Conservation (phyloP, 2,329 filamentous ascomycete genomes). For the Clonostachys solani region DNA sequence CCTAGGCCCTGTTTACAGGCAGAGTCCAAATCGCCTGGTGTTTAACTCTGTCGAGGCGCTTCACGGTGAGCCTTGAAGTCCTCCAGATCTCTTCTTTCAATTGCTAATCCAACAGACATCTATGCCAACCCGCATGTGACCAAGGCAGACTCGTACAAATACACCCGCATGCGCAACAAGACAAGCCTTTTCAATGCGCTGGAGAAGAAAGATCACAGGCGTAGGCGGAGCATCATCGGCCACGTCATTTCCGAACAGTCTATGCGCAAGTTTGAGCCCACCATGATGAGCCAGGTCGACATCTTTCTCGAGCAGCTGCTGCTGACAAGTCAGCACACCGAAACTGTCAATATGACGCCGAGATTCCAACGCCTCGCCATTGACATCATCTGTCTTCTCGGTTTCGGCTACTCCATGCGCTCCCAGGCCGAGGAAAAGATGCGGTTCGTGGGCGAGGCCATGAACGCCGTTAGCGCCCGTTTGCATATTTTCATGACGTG, state of each 20-base stretch:
- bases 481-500: constrained; percentile 31
- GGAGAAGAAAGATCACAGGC: constrained; percentile 1
- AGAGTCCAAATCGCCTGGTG: constrained; percentile 72
- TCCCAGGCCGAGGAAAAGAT: constrained; percentile 52
- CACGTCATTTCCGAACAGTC: constrained; percentile 2
- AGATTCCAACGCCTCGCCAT: not conserved
- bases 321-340: not conserved
- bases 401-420: constrained; percentile 3
- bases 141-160: not conserved
- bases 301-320: constrained; percentile 3
- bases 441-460: constrained; percentile 53
- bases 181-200: constrained; percentile 30
- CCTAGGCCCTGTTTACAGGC: constrained; percentile 62
- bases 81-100: constrained; percentile 58
- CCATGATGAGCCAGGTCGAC: constrained; percentile 3
- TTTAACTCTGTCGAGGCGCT: constrained; percentile 69
- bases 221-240: constrained; percentile 2
- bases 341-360: constrained; percentile 35
- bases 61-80: too few species aligned
- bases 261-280: constrained; percentile 7
- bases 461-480: constrained; percentile 65
- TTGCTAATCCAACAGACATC: not conserved
- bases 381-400: constrained; percentile 2
- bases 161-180: constrained; percentile 23
- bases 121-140: not conserved